These are phyloP conservation scores for Candida sphagnicola DNA, from an alignment of 805 yeast genomes.

Conservation along the genomic window DNA sequence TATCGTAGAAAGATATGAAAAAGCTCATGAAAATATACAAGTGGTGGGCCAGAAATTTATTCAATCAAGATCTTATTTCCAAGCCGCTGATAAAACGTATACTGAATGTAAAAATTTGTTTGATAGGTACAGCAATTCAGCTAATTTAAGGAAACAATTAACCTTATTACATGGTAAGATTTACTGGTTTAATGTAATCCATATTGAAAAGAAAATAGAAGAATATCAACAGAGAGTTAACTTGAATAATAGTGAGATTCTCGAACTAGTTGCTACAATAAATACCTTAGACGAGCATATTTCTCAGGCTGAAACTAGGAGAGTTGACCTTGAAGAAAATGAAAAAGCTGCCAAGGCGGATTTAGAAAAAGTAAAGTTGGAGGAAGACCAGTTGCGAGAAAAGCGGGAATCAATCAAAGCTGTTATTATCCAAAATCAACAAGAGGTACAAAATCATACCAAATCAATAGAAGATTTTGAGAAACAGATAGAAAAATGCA, in stretches of 20 bases:
- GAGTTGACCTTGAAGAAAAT: neutral
- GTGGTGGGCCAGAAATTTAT: conserved; percentile 24
- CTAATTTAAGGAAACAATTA: conserved; percentile 27
- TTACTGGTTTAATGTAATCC: conserved; percentile 38
- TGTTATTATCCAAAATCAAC: conserved; percentile 14
- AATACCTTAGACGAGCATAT: conserved; percentile 10
- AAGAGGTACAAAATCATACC: conserved; percentile 15
- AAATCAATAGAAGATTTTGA: conserved; percentile 16
- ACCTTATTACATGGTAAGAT: conserved; percentile 37
- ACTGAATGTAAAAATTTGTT: conserved; percentile 26
- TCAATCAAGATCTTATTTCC: conserved; percentile 20
- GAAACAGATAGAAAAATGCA: conserved; percentile 17
- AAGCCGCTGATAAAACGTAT: conserved; percentile 23
- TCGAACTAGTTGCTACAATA: conserved; percentile 12
- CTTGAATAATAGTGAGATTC: conserved; percentile 8
- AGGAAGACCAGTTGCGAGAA: conserved; percentile 12
- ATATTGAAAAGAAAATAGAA: conserved; percentile 22
- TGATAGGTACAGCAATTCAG: conserved; percentile 31
- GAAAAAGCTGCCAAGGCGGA: neutral
- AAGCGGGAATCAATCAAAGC: conserved; percentile 12
- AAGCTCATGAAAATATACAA: conserved; percentile 24
- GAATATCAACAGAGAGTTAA: conserved; percentile 11
- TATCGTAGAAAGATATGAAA: conserved; percentile 50
- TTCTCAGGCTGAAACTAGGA: conserved; percentile 9
- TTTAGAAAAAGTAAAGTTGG: neutral